Conservation (phyloP, 1,284 basidiomycete species). For the Earliella scabrosa region DNA sequence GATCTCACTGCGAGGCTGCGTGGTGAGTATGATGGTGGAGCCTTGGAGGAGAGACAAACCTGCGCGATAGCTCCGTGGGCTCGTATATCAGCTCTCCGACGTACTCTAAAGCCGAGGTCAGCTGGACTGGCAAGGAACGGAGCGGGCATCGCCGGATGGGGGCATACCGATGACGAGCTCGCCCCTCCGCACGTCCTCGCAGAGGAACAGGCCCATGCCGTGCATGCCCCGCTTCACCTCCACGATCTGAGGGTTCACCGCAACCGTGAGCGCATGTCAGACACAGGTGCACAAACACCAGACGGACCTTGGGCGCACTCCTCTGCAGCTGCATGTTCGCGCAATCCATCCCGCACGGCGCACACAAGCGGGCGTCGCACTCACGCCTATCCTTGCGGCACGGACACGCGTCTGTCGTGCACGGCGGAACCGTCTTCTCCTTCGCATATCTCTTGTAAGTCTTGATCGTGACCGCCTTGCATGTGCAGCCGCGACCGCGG, state of each 20-base stretch:
- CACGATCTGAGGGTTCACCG: constrained; percentile 3
- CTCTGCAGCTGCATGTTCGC: constrained; percentile 48
- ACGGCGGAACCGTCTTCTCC: constrained; percentile 13
- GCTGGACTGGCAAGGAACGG: not conserved
- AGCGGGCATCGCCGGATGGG: not conserved
- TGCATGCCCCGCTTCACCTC: constrained; percentile 44
- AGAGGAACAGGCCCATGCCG: constrained; percentile 59
- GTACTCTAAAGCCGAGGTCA: constrained; percentile 49
- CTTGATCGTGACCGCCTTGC: constrained; percentile 22
- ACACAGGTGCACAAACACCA: no score
- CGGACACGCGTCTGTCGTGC: constrained; percentile 43
- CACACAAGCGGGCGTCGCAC: constrained; percentile 55
- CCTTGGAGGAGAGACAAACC: constrained; percentile 24
- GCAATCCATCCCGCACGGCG: constrained; percentile 42
- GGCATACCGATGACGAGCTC: constrained; percentile 54
- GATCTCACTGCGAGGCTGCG: constrained; percentile 27
- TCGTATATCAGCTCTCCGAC: constrained; percentile 56
- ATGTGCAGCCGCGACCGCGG: constrained; percentile 55
- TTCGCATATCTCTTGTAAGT: constrained; percentile 16
- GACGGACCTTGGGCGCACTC: constrained; percentile 42
- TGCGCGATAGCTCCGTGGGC: constrained; percentile 38
- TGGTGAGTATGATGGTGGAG: not conserved
- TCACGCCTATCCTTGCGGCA: constrained; percentile 48
- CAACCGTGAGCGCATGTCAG: no score
- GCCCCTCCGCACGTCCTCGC: constrained; percentile 39